Evolutionary conservation across 495 filamentous ascomycete species (phyloP).

Genomic region (Penicillium antarcticum): DNA sequence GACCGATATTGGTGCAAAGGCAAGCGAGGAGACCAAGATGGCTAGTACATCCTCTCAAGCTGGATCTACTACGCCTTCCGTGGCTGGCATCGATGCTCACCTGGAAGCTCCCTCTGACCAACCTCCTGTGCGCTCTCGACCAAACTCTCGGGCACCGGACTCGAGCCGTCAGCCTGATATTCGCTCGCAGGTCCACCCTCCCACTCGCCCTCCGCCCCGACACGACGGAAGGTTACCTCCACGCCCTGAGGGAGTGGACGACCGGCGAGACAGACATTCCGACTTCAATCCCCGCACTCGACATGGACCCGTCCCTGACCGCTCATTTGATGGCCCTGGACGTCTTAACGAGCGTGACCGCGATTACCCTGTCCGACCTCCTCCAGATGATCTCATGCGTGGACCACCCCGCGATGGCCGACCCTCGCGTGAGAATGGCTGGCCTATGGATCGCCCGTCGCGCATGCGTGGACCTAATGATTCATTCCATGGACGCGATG

Average conservation of each 20-base stretch:
- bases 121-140: constrained; percentile 24
- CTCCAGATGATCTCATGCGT: constrained; percentile 41
- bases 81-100: constrained; percentile 10
- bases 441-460: constrained; percentile 35
- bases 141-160: constrained; percentile 27
- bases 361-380: constrained; percentile 31
- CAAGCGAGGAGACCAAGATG: constrained; percentile 5
- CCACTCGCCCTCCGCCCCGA: constrained; percentile 24
- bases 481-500: constrained; percentile 27
- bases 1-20: constrained; percentile 28
- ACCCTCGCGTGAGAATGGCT: constrained; percentile 31
- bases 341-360: constrained; percentile 32
- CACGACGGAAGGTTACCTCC: constrained; percentile 33
- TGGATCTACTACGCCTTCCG: constrained; percentile 10
- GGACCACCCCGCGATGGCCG: constrained; percentile 34
- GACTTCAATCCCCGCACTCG: constrained; percentile 38
- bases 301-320: constrained; percentile 34
- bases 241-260: constrained; percentile 38
- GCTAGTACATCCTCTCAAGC: constrained; percentile 1
- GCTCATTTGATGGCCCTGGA: constrained; percentile 31
- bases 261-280: constrained; percentile 34
- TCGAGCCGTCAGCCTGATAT: constrained; percentile 26
- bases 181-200: constrained; percentile 32
- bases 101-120: constrained; percentile 16
- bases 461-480: constrained; percentile 28